Conservation (phyloP, 2,329 filamentous ascomycete genomes). For the Aspergillus tubingensis region DNA sequence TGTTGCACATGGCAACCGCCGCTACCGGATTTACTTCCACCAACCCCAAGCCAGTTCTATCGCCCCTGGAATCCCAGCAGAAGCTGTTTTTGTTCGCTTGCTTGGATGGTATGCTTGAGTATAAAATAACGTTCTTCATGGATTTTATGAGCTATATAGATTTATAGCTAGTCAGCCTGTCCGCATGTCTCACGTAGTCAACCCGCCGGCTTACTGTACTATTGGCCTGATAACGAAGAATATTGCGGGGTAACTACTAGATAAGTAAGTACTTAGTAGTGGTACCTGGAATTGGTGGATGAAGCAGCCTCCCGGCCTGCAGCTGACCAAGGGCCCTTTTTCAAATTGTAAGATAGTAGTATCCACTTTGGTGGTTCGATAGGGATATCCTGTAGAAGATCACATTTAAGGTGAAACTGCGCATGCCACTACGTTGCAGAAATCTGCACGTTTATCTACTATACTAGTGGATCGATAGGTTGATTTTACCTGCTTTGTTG, state of each 20-base stretch:
- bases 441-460: too few relatives aligned
- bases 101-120: too few relatives aligned
- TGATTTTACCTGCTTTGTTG: too few relatives aligned
- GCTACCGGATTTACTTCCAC: background rate
- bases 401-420: background rate
- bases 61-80: too few relatives aligned
- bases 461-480: too few relatives aligned
- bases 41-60: background rate
- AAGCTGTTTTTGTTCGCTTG: too few relatives aligned
- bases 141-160: too few relatives aligned
- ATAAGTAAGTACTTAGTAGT: too few relatives aligned
- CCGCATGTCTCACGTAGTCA: too few relatives aligned
- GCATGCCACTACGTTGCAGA: too few relatives aligned
- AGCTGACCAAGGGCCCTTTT: background rate
- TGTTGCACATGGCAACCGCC: conserved; percentile 19
- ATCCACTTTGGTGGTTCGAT: background rate
- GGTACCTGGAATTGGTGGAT: background rate
- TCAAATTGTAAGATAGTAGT: background rate
- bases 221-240: background rate
- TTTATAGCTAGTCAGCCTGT: too few relatives aligned
- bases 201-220: background rate
- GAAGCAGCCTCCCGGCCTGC: background rate
- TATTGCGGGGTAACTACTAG: background rate
- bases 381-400: background rate
- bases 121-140: too few relatives aligned